A percentile compares a stretch with the other conserved stretches of the same genome.
Evolutionary conservation across 73 alveolate genomes (phyloP).

Genomic region (Paramecium tetraurelia): DNA sequence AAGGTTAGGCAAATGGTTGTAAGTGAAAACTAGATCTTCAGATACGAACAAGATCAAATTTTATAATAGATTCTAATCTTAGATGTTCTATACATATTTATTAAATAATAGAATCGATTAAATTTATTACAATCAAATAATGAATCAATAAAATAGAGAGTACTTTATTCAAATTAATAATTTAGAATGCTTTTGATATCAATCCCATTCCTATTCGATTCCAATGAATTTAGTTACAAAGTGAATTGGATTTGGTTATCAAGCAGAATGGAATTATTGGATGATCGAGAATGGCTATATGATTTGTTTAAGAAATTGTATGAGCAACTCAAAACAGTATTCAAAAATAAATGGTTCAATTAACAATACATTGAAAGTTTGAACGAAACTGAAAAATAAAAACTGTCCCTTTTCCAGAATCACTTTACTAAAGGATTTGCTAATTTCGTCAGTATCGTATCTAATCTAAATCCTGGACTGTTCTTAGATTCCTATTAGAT

Average conservation of each 20-base stretch:
- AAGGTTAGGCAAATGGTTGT: not conserved
- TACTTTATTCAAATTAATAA: not conserved
- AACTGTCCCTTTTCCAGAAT: not conserved
- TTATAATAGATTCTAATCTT: not conserved
- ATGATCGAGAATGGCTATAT: not conserved
- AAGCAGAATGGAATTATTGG: not conserved
- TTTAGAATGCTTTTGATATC: not conserved
- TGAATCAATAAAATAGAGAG: not conserved
- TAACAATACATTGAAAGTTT: not conserved
- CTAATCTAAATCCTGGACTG: not conserved
- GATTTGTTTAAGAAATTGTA: not conserved
- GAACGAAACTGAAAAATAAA: not conserved
- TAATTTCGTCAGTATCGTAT: not conserved
- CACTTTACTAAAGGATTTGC: constrained; percentile 8
- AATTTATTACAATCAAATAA: not conserved
- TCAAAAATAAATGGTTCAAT: not conserved
- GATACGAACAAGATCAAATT: not conserved
- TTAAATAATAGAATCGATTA: not conserved
- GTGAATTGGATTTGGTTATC: not conserved
- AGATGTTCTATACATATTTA: not conserved
- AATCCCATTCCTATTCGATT: not conserved
- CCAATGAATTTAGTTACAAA: not conserved
- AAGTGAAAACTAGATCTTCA: not conserved
- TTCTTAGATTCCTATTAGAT: not conserved
- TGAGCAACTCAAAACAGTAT: not conserved